Base-by-base conservation (phyloP, 116 monocot genomes). In the Dioscorea cayenensis region DNA sequence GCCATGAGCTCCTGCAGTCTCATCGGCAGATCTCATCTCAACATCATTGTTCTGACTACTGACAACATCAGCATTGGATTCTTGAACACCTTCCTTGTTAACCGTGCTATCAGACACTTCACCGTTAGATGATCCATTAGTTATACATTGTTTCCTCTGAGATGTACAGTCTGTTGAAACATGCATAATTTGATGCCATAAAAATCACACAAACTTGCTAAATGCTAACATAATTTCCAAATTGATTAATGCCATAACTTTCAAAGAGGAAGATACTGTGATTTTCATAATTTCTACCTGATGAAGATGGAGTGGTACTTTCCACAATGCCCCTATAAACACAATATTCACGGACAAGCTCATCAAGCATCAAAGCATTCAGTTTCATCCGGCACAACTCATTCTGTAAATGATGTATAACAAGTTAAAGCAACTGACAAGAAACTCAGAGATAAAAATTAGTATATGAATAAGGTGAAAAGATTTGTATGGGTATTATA, bases 261-360 rank as follows among this genome's bases (percentile, higher is more conserved):
- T 55, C 14, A 19, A 55, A 55, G 4, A n/a, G 5, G 55, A 55
- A 5, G 14, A 55, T 7, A 62, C 28, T 27, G 28, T 23, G 12
- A 43, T 43, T 43, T 43, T 43, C 8, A 43, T 10, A 43, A 43
- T 43, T 28, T 66, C 76, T 78, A 91, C 90, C 88, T 75, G 86
- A 78, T 71, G 74, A 32, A 75, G 79, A 70, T 51, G 73, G 69
- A 66, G 71, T 73, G 35, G 59, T 38, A 61, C 67, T 78, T 69
- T 87, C 78, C 63, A 81, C 88, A 38, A 99, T 83, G 66, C 99
- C 99, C 70, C 94, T 89, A 51, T 99, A 99, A 60, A 94, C 55
- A 63, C 94, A 99, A 67, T 99, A 99, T 77, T 99, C 99, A 36
- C 79, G 89, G 51, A 99, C 85, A 73, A 99, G 94, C 63, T 89